Conservation (phyloP, 2,329 filamentous ascomycete genomes). For the Hirsutella rhossiliensis region DNA sequence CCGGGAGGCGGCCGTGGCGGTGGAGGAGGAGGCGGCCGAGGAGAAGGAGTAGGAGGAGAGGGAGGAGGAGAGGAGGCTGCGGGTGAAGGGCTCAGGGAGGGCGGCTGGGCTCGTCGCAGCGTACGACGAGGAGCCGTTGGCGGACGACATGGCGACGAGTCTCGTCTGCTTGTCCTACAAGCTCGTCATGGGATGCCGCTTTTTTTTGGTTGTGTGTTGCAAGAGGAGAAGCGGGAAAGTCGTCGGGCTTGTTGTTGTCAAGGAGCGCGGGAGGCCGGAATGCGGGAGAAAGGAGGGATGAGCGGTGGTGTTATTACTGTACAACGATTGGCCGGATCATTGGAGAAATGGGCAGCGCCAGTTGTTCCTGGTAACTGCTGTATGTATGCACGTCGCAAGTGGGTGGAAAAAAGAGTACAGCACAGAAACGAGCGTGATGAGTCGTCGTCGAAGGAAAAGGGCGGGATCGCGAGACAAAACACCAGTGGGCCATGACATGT, state of each 20-base stretch:
- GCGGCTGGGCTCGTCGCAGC: conserved; percentile 19
- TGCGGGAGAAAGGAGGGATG: neutral
- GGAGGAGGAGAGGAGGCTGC: conserved; percentile 48
- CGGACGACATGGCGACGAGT: conserved; percentile 26
- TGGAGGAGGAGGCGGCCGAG: conserved; percentile 57
- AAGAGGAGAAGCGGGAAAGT: neutral
- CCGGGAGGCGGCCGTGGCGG: conserved; percentile 47
- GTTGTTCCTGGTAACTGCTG: no score
- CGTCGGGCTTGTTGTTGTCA: neutral
- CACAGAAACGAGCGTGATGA: neutral
- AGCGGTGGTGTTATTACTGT: neutral
- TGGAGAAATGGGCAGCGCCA: neutral
- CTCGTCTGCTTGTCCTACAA: neutral
- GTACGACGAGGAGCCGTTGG: conserved; percentile 6
- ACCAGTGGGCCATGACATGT: conserved; percentile 2
- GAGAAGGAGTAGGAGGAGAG: conserved; percentile 44
- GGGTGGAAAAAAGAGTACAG: neutral
- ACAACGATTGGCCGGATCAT: neutral
- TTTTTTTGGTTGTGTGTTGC: neutral
- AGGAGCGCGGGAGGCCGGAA: neutral
- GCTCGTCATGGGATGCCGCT: neutral
- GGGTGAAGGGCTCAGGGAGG: conserved; percentile 30
- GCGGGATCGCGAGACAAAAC: neutral
- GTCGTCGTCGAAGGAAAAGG: neutral
- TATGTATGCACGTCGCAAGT: no score